Conservation (phyloP, 345 rosid genomes). For the Hibiscus trionum region DNA sequence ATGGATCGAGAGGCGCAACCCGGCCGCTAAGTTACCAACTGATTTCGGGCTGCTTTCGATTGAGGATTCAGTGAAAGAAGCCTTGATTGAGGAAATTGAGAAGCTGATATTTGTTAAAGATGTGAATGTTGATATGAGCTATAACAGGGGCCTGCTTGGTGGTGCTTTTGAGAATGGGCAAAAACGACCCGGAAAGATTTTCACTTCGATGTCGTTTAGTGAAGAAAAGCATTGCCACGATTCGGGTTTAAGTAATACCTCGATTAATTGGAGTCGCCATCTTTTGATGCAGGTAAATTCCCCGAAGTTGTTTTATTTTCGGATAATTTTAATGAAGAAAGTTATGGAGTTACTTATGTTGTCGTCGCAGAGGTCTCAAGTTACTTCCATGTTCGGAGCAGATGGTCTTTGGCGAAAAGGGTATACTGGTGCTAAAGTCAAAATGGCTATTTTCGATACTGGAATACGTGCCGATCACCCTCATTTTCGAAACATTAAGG, state of each 20-base stretch:
- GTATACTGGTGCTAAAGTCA: slow-evolving; percentile 83
- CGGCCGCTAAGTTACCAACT: slow-evolving; percentile 66
- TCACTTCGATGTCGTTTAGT: slow-evolving; percentile 76
- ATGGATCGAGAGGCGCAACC: slow-evolving; percentile 78
- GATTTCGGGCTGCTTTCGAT: slow-evolving; percentile 74
- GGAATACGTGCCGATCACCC: slow-evolving; percentile 92
- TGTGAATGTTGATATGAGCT: slow-evolving; percentile 58
- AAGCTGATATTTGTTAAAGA: slow-evolving; percentile 60
- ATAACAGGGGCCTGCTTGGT: slow-evolving; percentile 58
- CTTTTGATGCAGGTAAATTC: slow-evolving; percentile 55
- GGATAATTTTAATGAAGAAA: background rate
- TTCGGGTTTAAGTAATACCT: slow-evolving; percentile 45
- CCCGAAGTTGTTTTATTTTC: background rate
- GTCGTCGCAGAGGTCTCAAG: slow-evolving; percentile 62
- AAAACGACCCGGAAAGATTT: slow-evolving; percentile 86
- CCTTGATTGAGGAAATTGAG: slow-evolving; percentile 53
- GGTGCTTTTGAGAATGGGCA: slow-evolving; percentile 48
- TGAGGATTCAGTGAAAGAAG: slow-evolving; percentile 38
- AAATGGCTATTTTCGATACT: slow-evolving; percentile 97
- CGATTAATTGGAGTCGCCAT: slow-evolving; percentile 70
- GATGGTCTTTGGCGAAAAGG: slow-evolving; percentile 85
- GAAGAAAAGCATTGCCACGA: slow-evolving; percentile 32
- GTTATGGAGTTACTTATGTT: background rate
- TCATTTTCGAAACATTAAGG: slow-evolving; percentile 95
- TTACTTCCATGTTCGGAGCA: slow-evolving; percentile 95